Conservation (phyloP, 805 yeast species). For the Metschnikowia anglica region DNA sequence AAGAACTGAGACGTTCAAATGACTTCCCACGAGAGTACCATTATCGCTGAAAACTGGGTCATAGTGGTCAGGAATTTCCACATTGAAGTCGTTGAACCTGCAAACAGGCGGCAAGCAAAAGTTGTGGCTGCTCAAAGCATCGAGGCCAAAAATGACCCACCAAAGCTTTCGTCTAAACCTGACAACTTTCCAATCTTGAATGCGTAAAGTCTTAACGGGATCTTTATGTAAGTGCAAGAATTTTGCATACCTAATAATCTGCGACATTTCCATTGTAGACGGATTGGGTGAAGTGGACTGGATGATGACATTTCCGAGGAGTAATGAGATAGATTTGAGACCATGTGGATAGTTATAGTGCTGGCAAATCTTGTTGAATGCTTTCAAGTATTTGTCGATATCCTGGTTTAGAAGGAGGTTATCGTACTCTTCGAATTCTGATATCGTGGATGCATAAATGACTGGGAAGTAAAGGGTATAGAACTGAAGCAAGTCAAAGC, state of each 20-base stretch:
- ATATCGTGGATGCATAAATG: conserved; percentile 56
- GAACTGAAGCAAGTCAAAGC: conserved; percentile 43
- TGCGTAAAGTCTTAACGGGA: conserved; percentile 52
- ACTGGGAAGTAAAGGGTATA: conserved; percentile 52
- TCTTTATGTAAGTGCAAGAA: conserved; percentile 57
- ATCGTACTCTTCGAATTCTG: conserved; percentile 58
- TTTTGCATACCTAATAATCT: conserved; percentile 56
- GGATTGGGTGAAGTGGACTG: conserved; percentile 58
- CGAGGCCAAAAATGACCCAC: conserved; percentile 67
- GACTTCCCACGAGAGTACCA: conserved; percentile 32
- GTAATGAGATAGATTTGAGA: conserved; percentile 40
- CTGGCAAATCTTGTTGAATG: conserved; percentile 49
- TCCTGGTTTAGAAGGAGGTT: conserved; percentile 46
- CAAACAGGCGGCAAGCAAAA: conserved; percentile 56
- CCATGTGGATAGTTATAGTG: conserved; percentile 52
- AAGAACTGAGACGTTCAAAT: conserved; percentile 45
- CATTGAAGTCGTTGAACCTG: conserved; percentile 52
- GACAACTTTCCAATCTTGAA: conserved; percentile 47
- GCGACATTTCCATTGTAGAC: conserved; percentile 54
- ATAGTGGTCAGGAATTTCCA: conserved; percentile 51
- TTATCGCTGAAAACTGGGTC: conserved; percentile 34
- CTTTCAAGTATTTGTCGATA: conserved; percentile 49
- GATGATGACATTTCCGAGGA: conserved; percentile 48
- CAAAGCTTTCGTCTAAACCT: conserved; percentile 58
- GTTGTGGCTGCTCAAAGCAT: conserved; percentile 55